Evolutionary conservation across 2,329 filamentous ascomycete genomes (phyloP), one percentile per base, ranked within the genome.

Genomic region (Cladophialophora chaetospira): DNA sequence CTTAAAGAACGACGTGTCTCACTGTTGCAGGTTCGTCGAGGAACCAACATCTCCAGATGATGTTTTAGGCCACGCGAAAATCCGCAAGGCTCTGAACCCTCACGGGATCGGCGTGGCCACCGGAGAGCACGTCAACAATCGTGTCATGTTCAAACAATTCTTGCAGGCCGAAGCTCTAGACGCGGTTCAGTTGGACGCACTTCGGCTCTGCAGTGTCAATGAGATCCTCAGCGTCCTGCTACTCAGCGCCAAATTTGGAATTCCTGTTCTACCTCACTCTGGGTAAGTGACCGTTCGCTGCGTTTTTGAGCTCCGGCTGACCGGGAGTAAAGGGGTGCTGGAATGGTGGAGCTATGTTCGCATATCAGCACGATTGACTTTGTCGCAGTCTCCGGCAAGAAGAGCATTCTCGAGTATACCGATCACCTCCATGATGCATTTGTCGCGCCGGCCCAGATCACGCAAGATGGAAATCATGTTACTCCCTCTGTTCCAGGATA

Each of bases 191-290:
- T 35, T 60, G 5, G 61, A 63, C 52, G 58, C 54, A 6, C 49
- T 50, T 29, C 58, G 62, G 15, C 29, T 64, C 2, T 58, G 52
- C 13, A 35, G 58, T n/a, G 46, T 63, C 3, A 63, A 64, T 25
- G 58, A 64, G 38, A 91, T 93, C 26, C 80, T 96, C 21, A 90
- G 91, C 15, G 91, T 96, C 35, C 75, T 96, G 33, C 81, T 96
- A 42, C 87, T 96, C 75, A 91, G 91, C n/a, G 69, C 72, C 59
- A 75, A 79, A 66, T 87, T 85, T 70, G 80, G 80, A 49, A 82
- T 96, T 3, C 91, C 91, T 13, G 87, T 96, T 64, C 91, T 96
- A 4, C 91, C 91, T 1, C 91, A 96, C 76, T 90, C 86, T 0
- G 91, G 92, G 17, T 92, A 91, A 64, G 91, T 96, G 1, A 8